Base-by-base conservation (phyloP, 2,329 filamentous ascomycete species). In the Cadophora luteo-olivacea region DNA sequence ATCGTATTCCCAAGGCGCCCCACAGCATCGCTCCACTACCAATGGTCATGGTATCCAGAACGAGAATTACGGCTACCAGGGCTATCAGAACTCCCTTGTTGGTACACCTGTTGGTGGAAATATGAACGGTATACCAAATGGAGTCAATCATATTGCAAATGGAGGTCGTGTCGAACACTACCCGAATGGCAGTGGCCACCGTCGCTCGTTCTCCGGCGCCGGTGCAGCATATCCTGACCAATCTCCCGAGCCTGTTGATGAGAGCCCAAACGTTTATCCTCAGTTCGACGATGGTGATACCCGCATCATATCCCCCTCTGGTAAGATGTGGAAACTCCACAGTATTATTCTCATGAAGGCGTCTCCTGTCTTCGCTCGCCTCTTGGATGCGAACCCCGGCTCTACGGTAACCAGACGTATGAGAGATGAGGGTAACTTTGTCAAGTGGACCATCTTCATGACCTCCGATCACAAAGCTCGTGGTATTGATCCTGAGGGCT, bases 281-380 rank as follows among this genome's bases (percentile, higher is more conserved):
- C 24, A 64, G 14, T 75, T 75, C 32, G 9, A 25, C 1, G 74
- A 75, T 52, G 75, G 70, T 1, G 74, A 78, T 64, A 73, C 77
- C 7, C 61, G 74, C 24, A 76, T 78, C 9, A 60, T 65, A 3
- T 73, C 73, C 2, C 70, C 69, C 4, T 69, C 69, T 19, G 75
- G 75, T 7, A 70, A 66, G 12, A 51, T 57, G 4, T 78, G 76
- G 76, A 74, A 74, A 32, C 62, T 77, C 1, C 70, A 75, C 41
- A 69, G 66, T 12, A 65, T 68, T 16, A 70, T 71, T 16, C 62
- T 77, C 4, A 51, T 36, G 14, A 68, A 74, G 41, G 65, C 68
- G 5, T 75, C 75, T 5, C 12, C 61, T 0, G 16, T 60, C 12
- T 65, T 76, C n/a, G 48, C 48, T 22, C 36, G 65, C 11, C 32